A percentile compares a stretch with the other conserved stretches of the same genome.
phyloP scores from a whole-genome alignment of 495 filamentous ascomycete genomes.

The Hyaloscypha variabilis region DNA sequence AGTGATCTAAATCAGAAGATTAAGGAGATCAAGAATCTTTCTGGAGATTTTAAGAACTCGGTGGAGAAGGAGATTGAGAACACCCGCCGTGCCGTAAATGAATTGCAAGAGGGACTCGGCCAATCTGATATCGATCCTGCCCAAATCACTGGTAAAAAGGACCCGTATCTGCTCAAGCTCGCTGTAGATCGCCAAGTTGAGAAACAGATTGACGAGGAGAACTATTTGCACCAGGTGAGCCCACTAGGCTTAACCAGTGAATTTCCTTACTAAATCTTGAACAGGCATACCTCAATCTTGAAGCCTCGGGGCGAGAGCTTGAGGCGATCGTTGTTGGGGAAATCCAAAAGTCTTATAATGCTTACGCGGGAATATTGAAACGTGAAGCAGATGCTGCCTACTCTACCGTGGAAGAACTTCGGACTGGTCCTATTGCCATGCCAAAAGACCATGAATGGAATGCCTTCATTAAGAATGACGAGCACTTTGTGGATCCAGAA shows the following conservation, averaged over 20 bases:
- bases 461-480: constrained; percentile 77
- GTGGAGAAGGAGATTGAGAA: constrained; percentile 79
- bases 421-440: constrained; percentile 82
- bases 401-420: constrained; percentile 77
- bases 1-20: constrained; percentile 93
- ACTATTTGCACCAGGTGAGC: constrained; percentile 86
- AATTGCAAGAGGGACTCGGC: constrained; percentile 78
- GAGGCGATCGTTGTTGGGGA: constrained; percentile 95
- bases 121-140: constrained; percentile 76
- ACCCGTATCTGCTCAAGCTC: constrained; percentile 86
- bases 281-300: constrained; percentile 92
- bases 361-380: constrained; percentile 85
- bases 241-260: background rate
- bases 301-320: constrained; percentile 90
- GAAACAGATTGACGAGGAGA: constrained; percentile 94
- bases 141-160: constrained; percentile 77
- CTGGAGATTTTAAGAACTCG: constrained; percentile 91
- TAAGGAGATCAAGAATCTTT: constrained; percentile 93
- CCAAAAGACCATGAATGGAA: constrained; percentile 89
- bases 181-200: constrained; percentile 87
- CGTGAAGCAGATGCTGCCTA: constrained; percentile 84
- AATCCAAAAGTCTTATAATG: constrained; percentile 96
- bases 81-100: constrained; percentile 70
- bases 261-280: background rate
- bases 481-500: constrained; percentile 85